A percentile compares a stretch with the other conserved stretches of the same genome.
Conservation (phyloP, 2,329 filamentous ascomycete species). For the Pseudogymnoascus sp. region DNA sequence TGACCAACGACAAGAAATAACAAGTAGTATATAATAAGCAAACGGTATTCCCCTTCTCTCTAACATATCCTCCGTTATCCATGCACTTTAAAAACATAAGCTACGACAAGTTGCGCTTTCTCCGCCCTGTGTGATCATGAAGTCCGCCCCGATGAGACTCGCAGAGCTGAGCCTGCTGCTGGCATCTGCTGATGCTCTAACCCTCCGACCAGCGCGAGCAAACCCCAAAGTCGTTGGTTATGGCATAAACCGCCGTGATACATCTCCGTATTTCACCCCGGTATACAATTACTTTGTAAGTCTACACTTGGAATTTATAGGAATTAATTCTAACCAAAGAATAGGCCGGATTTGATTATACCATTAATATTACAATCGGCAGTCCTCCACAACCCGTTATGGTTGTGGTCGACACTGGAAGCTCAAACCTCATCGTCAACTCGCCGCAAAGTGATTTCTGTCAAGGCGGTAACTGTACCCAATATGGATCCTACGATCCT, state of each 20-base stretch:
- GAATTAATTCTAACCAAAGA: not conserved
- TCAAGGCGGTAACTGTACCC: not conserved
- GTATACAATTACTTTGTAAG: not conserved
- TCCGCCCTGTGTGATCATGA: not conserved
- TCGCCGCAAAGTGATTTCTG: not conserved
- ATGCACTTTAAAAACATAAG: not conserved
- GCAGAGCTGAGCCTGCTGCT: not conserved
- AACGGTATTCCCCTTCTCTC: not conserved
- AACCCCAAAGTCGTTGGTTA: not conserved
- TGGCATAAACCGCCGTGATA: not conserved
- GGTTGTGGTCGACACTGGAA: constrained; percentile 10
- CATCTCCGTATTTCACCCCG: not conserved
- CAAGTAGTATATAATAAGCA: not conserved
- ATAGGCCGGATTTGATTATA: constrained; percentile 8
- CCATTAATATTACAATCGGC: constrained; percentile 10
- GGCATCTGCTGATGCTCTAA: not conserved
- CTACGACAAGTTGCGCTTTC: not conserved
- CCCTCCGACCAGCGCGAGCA: not conserved
- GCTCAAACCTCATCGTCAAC: constrained; percentile 8
- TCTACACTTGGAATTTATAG: not conserved
- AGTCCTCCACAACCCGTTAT: constrained; percentile 10
- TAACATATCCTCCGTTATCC: not conserved
- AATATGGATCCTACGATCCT: not conserved
- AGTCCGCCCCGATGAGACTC: not conserved
- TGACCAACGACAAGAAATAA: not conserved